These are phyloP conservation scores for Phlebiopsis gigantea DNA, from an alignment of 768 basidiomycete species.

Conservation along the genomic window DNA sequence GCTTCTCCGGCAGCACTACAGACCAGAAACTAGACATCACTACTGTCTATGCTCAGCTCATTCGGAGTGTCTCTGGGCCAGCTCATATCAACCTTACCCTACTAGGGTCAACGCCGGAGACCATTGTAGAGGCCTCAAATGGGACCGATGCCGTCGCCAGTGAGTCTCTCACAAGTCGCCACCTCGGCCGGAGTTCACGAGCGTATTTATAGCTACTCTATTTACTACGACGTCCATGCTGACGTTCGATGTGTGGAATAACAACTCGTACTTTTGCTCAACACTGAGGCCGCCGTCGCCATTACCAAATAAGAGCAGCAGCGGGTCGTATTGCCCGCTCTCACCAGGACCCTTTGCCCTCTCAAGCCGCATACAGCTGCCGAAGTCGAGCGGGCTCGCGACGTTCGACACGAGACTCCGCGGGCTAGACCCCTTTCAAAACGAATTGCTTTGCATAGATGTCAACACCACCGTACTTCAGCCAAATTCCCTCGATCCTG, in stretches of 20 bases:
- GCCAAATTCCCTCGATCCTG: slow-evolving; percentile 45
- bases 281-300: slow-evolving; percentile 77
- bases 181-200: neutral
- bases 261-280: slow-evolving; percentile 71
- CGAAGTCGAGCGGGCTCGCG: slow-evolving; percentile 63
- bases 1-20: slow-evolving; percentile 46
- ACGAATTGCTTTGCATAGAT: slow-evolving; percentile 80
- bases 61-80: slow-evolving; percentile 36
- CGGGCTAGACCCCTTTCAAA: slow-evolving; percentile 81
- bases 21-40: slow-evolving; percentile 59
- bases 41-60: slow-evolving; percentile 69
- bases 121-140: slow-evolving; percentile 57
- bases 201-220: slow-evolving; percentile 57
- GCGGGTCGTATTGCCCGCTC: slow-evolving; percentile 65
- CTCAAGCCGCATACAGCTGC: slow-evolving; percentile 66
- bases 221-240: slow-evolving; percentile 80
- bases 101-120: slow-evolving; percentile 55
- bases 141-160: slow-evolving; percentile 60
- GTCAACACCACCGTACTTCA: slow-evolving; percentile 72
- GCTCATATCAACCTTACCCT: slow-evolving; percentile 66
- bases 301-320: slow-evolving; percentile 31
- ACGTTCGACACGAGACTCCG: slow-evolving; percentile 82
- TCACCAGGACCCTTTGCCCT: slow-evolving; percentile 77
- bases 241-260: slow-evolving; percentile 68
- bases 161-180: slow-evolving; percentile 16